These are phyloP conservation scores for Apiospora pterosperma DNA, from an alignment of 2,329 filamentous ascomycete species.

Conservation along the genomic window DNA sequence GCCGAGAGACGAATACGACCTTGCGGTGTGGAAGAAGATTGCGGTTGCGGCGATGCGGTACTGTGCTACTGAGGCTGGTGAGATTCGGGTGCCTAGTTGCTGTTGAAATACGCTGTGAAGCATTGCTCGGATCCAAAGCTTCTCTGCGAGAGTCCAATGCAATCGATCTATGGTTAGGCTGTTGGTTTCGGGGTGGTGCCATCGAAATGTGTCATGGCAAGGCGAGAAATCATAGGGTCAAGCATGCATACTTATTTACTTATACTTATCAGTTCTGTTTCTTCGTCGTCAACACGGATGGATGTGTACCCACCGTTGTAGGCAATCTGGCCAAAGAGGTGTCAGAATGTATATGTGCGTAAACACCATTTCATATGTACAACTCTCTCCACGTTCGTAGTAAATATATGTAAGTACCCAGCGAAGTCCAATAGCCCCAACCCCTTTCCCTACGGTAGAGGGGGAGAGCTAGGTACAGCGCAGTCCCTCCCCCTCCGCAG, in stretches of 20 bases:
- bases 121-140: too few species aligned
- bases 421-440: background rate
- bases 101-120: background rate
- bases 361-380: background rate
- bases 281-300: too few species aligned
- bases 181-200: too few species aligned
- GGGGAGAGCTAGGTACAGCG: background rate
- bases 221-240: too few species aligned
- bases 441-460: background rate
- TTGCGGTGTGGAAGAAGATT: constrained; percentile 13
- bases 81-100: background rate
- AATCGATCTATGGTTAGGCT: too few species aligned
- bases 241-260: too few species aligned
- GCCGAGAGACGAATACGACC: constrained; percentile 13
- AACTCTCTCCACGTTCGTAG: background rate
- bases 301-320: too few species aligned
- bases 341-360: background rate
- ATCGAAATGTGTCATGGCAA: too few species aligned
- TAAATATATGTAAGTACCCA: background rate
- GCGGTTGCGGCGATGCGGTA: constrained; percentile 14
- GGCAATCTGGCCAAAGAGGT: too few species aligned
- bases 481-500: background rate
- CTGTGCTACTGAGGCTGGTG: constrained; percentile 5
- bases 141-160: too few species aligned
- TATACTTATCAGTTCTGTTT: too few species aligned